phyloP scores from a whole-genome alignment of 108 stramenopile genomes.

The Aureococcus anophagefferens region DNA sequence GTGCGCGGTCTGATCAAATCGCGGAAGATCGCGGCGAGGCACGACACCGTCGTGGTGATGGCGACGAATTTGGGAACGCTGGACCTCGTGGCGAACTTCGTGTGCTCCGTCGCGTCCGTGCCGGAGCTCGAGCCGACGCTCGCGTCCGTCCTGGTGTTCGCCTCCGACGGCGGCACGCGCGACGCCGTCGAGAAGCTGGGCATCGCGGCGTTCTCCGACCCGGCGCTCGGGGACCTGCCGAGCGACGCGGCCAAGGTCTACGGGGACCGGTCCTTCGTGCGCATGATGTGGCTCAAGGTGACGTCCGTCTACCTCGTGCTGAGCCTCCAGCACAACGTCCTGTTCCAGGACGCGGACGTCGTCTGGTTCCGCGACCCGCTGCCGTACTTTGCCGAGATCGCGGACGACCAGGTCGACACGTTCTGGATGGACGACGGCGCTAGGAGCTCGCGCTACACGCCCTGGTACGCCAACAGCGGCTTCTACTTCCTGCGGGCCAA shows the following conservation, averaged over 20 bases:
- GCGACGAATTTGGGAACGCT: slow-evolving; percentile 7
- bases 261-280: slow-evolving; percentile 4
- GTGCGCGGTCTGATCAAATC: not conserved
- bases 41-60: slow-evolving; percentile 3
- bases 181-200: not conserved
- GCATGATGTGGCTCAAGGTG: slow-evolving; percentile 17
- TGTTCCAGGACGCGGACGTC: slow-evolving; percentile 20
- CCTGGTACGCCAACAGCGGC: slow-evolving; percentile 9
- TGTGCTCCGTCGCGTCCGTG: not conserved
- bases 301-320: slow-evolving; percentile 4
- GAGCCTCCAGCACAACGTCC: not conserved
- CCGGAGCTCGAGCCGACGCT: not conserved
- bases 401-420: slow-evolving; percentile 1
- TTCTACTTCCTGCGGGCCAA: slow-evolving; percentile 7
- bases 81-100: slow-evolving; percentile 12
- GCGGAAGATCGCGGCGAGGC: not conserved
- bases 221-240: not conserved
- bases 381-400: not conserved
- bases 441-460: not conserved
- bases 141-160: not conserved
- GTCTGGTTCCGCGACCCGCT: slow-evolving; percentile 15
- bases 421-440: not conserved
- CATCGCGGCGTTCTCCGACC: not conserved
- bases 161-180: not conserved
- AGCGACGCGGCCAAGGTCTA: not conserved